Conservation (phyloP, 169 alveolate species). For the Plasmodium vivax region DNA sequence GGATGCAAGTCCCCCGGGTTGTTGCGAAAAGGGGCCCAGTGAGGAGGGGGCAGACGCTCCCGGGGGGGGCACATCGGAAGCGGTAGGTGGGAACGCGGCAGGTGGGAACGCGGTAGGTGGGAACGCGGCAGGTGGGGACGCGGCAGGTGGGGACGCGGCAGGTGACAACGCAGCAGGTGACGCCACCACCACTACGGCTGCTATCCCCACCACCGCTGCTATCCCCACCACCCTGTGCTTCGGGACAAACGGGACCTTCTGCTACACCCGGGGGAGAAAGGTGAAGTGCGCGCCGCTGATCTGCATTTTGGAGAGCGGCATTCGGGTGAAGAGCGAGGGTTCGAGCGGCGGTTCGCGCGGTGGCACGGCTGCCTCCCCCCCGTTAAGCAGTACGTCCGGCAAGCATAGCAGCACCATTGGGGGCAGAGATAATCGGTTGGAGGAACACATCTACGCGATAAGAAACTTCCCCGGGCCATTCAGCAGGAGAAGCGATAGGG, state of each 20-base stretch:
- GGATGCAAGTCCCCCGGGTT: background rate
- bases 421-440: background rate
- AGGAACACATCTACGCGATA: slow-evolving; percentile 12
- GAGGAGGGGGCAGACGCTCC: background rate
- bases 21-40: background rate
- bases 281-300: slow-evolving; percentile 5
- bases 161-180: no score
- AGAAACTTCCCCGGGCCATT: slow-evolving; percentile 58
- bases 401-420: background rate
- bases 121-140: background rate
- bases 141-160: no score
- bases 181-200: no score
- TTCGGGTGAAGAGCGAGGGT: background rate
- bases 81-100: background rate
- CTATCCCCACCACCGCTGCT: background rate
- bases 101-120: background rate
- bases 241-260: slow-evolving; percentile 42
- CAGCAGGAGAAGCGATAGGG: slow-evolving; percentile 5
- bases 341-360: no score
- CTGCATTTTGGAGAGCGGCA: background rate
- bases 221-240: slow-evolving; percentile 14
- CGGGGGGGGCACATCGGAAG: background rate
- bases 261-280: slow-evolving; percentile 7
- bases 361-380: no score
- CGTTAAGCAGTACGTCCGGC: background rate